Conservation (phyloP, 108 stramenopile species). For the Cyclotella choctawhatcheeana region DNA sequence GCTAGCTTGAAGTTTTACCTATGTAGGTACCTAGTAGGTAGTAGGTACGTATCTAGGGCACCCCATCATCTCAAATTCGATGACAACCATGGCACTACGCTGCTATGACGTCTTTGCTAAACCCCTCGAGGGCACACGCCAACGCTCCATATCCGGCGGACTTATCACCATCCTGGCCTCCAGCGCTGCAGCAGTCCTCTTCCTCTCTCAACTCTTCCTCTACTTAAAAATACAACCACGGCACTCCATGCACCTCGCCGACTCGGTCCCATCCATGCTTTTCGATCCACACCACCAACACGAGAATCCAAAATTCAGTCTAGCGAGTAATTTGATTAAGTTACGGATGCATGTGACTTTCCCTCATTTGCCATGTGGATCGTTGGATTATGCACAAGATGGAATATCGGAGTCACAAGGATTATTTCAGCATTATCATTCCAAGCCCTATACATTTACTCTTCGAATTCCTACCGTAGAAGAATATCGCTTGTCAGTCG, state of each 20-base stretch:
- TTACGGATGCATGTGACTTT: constrained; percentile 75
- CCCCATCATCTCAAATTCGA: background rate
- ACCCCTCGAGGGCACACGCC: constrained; percentile 69
- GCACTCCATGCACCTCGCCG: constrained; percentile 73
- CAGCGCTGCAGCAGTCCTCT: constrained; percentile 56
- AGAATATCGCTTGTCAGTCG: constrained; percentile 39
- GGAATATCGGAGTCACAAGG: constrained; percentile 33
- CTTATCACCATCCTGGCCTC: constrained; percentile 76
- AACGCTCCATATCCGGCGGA: constrained; percentile 71
- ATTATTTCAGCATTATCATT: constrained; percentile 46
- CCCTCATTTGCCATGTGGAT: constrained; percentile 65
- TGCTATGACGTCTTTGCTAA: constrained; percentile 76
- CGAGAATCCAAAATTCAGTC: constrained; percentile 13
- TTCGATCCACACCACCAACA: constrained; percentile 35
- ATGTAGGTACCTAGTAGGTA: too few species aligned
- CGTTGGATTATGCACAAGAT: constrained; percentile 72
- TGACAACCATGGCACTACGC: constrained; percentile 34
- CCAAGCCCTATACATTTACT: constrained; percentile 32
- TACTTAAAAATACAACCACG: constrained; percentile 60
- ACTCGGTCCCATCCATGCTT: constrained; percentile 53
- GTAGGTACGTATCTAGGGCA: too few species aligned
- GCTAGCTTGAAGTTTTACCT: too few species aligned
- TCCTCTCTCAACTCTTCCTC: constrained; percentile 68
- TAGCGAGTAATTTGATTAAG: constrained; percentile 40
- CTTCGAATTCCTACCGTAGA: constrained; percentile 26